phyloP scores from a whole-genome alignment of 176 grass and related monocot species.

The Oryza officinalis region DNA sequence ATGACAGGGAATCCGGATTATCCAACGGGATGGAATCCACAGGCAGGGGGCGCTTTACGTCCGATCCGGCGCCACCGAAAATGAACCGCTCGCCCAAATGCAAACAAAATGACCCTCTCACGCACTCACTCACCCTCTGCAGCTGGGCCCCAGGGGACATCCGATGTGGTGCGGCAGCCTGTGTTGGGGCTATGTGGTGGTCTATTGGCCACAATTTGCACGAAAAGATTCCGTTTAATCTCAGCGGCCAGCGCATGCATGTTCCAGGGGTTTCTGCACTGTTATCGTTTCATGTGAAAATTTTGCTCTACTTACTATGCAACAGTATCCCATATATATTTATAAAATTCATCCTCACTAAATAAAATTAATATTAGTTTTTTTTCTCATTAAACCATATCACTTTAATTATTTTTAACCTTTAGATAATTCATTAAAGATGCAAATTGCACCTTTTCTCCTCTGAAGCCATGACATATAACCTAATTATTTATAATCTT shows the following conservation, averaged over 20 bases:
- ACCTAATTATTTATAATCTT: no score
- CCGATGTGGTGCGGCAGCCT: slow-evolving; percentile 10
- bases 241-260: slow-evolving; percentile 21
- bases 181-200: slow-evolving; percentile 21
- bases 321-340: no score
- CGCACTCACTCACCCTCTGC: not conserved
- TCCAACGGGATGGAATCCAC: slow-evolving; percentile 28
- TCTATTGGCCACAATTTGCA: slow-evolving; percentile 26
- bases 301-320: not conserved
- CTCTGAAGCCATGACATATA: no score
- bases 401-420: no score
- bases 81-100: not conserved
- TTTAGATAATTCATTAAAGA: no score
- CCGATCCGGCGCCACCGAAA: not conserved
- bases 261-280: not conserved
- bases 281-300: not conserved
- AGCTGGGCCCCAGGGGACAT: slow-evolving; percentile 1
- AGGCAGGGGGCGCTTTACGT: not conserved
- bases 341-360: no score
- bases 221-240: slow-evolving; percentile 36
- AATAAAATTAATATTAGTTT: no score
- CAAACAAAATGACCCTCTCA: not conserved
- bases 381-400: no score
- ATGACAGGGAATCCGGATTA: slow-evolving; percentile 23
- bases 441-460: no score